Percentiles rank a stretch among this genome's conserved stretches.
phyloP scores from a whole-genome alignment of 2,329 filamentous ascomycete genomes.

The Paecilomyces formosus region DNA sequence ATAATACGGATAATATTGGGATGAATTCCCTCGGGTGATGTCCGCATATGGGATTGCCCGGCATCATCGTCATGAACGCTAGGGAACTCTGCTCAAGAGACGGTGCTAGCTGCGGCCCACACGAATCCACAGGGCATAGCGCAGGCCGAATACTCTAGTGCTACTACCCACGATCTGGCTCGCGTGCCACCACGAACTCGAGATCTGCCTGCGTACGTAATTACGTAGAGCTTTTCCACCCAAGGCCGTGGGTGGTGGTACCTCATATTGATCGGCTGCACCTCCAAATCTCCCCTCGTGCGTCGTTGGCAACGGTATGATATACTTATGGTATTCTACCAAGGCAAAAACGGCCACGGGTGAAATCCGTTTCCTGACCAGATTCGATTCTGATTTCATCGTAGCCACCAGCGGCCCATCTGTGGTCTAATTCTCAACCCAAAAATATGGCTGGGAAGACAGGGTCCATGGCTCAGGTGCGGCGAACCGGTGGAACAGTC shows the following conservation, averaged over 20 bases:
- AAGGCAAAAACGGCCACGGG: neutral
- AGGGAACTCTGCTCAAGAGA: neutral
- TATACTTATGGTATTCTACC: neutral
- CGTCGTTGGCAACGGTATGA: neutral
- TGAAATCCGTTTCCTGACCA: neutral
- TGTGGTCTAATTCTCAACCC: neutral
- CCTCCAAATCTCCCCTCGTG: neutral
- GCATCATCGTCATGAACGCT: neutral
- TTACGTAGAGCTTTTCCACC: neutral
- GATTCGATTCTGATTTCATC: neutral
- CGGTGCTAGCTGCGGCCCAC: neutral
- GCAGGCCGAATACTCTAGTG: neutral
- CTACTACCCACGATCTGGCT: neutral
- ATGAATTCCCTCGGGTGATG: neutral
- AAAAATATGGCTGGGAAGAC: neutral
- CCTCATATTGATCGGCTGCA: neutral
- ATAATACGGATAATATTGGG: no score
- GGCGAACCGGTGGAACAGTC: neutral
- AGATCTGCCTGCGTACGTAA: neutral
- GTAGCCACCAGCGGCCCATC: neutral
- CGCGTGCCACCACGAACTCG: neutral
- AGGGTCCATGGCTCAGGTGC: neutral
- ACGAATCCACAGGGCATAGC: neutral
- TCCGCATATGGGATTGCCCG: neutral
- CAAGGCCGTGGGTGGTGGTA: neutral